phyloP scores from a whole-genome alignment of 768 basidiomycete genomes.

The Rossbeevera mucosa region DNA sequence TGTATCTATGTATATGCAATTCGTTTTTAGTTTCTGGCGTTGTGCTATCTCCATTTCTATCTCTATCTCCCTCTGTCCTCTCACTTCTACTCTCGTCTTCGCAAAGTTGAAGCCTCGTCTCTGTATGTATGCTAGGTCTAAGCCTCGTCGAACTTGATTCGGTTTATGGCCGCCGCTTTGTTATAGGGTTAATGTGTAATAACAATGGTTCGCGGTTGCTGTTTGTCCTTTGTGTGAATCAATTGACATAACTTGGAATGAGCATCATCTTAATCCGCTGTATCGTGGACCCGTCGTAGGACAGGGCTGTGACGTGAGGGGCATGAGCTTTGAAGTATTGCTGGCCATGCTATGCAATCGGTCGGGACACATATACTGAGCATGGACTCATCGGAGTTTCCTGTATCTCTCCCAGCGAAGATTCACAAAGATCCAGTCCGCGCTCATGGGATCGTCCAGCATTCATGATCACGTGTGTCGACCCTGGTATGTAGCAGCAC shows the following conservation, averaged over 20 bases:
- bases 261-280: too few relatives aligned
- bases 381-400: background rate
- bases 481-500: too few relatives aligned
- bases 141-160: background rate
- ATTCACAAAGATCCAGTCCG: background rate
- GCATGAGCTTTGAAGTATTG: too few relatives aligned
- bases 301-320: too few relatives aligned
- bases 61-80: background rate
- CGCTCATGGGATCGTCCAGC: background rate
- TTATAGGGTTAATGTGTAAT: background rate
- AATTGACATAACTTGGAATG: too few relatives aligned
- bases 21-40: background rate
- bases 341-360: too few relatives aligned
- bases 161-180: too few relatives aligned
- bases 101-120: background rate
- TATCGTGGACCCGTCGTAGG: too few relatives aligned
- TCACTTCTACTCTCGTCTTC: background rate
- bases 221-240: background rate
- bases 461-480: background rate
- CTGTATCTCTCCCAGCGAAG: background rate
- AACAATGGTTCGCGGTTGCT: background rate
- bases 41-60: too few relatives aligned
- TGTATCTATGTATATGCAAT: background rate
- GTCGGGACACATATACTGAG: too few relatives aligned
- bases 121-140: background rate